Base-by-base conservation (phyloP, 352 stramenopile species). In the Globisporangium sylvaticum region DNA sequence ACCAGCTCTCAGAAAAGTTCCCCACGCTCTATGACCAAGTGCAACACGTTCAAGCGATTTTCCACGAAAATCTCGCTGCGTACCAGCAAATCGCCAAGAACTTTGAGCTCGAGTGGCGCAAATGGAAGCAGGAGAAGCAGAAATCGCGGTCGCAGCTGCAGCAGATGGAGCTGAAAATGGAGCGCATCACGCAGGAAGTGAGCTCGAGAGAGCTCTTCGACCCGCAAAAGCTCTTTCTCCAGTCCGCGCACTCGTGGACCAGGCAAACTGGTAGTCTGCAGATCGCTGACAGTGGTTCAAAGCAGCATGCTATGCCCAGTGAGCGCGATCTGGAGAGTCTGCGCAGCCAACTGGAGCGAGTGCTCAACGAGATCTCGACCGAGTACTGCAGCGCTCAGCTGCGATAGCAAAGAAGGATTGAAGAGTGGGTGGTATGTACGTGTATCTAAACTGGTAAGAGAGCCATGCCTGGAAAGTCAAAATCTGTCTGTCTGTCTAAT, bases 361-460 rank as follows among this genome's bases (percentile, higher is more conserved):
- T 91, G 24, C 73, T 89, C 22, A 48, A 34, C 2, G 78, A 88
- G 55, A 89, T 90, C 55, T 78, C 77, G 22, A 74, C 39, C 20
- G 69, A 85, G 55, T 84, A 87, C 37, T 90, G 83, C 66, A 55
- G 58, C 5, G 58, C 83, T 12, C 46, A 79, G 32, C 53, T 88
- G 37, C 71, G 73, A 34, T 89, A 72, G 50, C 42, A 48, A 24
- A 24, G 12, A 18, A 37, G 27, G 25, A 4, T 44, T 2, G 31
- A 34, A 34, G 31, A 34, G 12, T 4, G 12, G 34, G 34, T 44
- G 34, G 34, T 18, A 18, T 44, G 34, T 44, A 44, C 34, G 34
- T 44, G 34, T 44, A 44, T 44, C 34, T 44, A 44, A 44, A 44
- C 34, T 44, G 34, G 34, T 44, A 44, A 44, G 34, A 42, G 34